A percentile compares a stretch with the other conserved stretches of the same genome.
These are phyloP conservation scores for Naganishia antarctica DNA, from an alignment of 768 basidiomycete genomes.

Conservation along the genomic window DNA sequence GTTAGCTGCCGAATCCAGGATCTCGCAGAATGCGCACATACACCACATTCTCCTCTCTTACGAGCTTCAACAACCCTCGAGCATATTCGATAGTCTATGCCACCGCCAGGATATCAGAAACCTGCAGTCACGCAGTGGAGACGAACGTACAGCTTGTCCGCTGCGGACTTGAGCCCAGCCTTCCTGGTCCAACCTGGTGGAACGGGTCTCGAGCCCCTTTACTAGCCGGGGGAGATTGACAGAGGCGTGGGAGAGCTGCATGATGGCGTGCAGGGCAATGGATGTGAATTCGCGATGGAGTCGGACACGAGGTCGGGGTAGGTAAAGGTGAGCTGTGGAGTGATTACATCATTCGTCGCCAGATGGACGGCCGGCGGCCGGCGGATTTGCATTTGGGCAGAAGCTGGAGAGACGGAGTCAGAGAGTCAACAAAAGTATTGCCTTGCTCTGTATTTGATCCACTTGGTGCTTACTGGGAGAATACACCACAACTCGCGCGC, in stretches of 20 bases:
- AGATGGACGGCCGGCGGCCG: too few species aligned
- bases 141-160: conserved; percentile 13
- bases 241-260: conserved; percentile 22
- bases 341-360: conserved; percentile 11
- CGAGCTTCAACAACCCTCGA: conserved; percentile 1
- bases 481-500: too few species aligned
- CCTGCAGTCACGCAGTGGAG: neutral
- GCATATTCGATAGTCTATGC: conserved; percentile 23
- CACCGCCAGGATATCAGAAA: neutral
- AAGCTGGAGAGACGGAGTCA: too few species aligned
- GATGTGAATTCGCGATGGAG: neutral
- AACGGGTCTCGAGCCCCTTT: neutral
- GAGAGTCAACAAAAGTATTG: too few species aligned
- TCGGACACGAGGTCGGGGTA: too few species aligned
- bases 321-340: too few species aligned
- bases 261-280: neutral
- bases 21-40: neutral
- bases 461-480: too few species aligned
- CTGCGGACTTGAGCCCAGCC: conserved; percentile 25
- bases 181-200: conserved; percentile 9
- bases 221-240: conserved; percentile 24
- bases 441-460: too few species aligned
- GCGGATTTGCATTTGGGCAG: too few species aligned
- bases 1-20: neutral
- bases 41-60: conserved; percentile 16